Conservation (phyloP, 345 rosid genomes). For the Eutrema yunnanense region DNA sequence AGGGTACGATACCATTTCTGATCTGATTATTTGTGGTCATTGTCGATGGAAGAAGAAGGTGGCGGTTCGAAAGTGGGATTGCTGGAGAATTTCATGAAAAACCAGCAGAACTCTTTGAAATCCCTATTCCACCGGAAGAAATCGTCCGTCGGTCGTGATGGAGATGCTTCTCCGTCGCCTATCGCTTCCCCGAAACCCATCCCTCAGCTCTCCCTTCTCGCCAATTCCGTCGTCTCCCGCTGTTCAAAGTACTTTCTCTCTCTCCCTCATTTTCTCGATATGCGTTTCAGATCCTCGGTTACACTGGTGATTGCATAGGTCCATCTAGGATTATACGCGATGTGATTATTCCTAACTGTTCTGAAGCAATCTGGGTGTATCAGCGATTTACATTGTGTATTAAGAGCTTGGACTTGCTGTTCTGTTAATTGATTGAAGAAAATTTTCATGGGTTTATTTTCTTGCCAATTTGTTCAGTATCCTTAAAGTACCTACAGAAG, state of each 20-base stretch:
- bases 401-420: neutral
- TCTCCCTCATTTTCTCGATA: neutral
- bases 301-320: neutral
- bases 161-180: slow-evolving; percentile 21
- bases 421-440: neutral
- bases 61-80: slow-evolving; percentile 16
- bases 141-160: slow-evolving; percentile 33
- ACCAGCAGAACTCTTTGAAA: slow-evolving; percentile 53
- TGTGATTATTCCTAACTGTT: neutral
- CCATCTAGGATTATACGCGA: neutral
- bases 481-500: slow-evolving; percentile 57
- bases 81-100: slow-evolving; percentile 54
- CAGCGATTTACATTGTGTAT: neutral
- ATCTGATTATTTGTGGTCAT: slow-evolving; percentile 6
- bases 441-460: neutral
- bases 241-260: slow-evolving; percentile 56
- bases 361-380: neutral
- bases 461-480: slow-evolving; percentile 37
- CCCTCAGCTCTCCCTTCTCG: slow-evolving; percentile 77
- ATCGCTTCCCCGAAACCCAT: slow-evolving; percentile 50
- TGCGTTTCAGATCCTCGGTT: slow-evolving; percentile 8
- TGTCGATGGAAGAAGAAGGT: slow-evolving; percentile 30
- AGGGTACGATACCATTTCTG: neutral
- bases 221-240: slow-evolving; percentile 85
- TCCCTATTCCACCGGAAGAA: slow-evolving; percentile 60